Percentiles rank a stretch among this genome's conserved stretches.
Conservation (phyloP, 2,329 filamentous ascomycete genomes). For the Orbilia quercus region DNA sequence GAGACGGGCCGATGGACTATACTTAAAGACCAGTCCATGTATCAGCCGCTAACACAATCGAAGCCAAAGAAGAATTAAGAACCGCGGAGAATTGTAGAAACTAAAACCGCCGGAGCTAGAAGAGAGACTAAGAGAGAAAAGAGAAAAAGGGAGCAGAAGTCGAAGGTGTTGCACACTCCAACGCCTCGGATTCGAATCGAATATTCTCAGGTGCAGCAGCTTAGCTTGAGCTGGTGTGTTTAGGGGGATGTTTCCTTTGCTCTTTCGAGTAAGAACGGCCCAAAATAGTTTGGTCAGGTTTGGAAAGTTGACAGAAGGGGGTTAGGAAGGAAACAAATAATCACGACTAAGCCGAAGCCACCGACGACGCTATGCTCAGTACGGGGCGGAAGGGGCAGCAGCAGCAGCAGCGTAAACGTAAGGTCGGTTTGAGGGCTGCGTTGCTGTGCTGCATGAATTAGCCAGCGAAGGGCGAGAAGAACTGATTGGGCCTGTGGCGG, state of each 20-base stretch:
- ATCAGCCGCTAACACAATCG: no score
- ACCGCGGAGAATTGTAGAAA: no score
- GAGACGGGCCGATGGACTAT: slow-evolving; percentile 55
- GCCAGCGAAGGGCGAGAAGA: no score
- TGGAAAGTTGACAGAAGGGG: slow-evolving; percentile 19
- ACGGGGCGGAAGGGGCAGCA: slow-evolving; percentile 1
- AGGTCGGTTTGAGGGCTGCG: slow-evolving; percentile 36
- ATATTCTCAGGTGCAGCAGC: slow-evolving; percentile 19
- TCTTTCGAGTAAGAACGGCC: slow-evolving; percentile 32
- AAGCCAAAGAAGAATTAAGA: no score
- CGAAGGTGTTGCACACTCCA: slow-evolving; percentile 36
- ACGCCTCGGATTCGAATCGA: slow-evolving; percentile 44
- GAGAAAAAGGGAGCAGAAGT: slow-evolving; percentile 1
- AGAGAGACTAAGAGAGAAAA: neutral
- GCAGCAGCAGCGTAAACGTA: no score
- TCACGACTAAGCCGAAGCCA: slow-evolving; percentile 26
- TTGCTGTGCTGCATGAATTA: slow-evolving; percentile 47
- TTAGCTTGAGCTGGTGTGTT: slow-evolving; percentile 17
- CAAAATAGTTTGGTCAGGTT: slow-evolving; percentile 37
- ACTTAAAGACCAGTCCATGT: slow-evolving; percentile 54
- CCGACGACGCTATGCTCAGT: neutral
- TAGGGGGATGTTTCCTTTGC: slow-evolving; percentile 41
- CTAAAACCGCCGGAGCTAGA: slow-evolving; percentile 1
- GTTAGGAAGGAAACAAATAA: slow-evolving; percentile 27
- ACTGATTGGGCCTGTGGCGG: slow-evolving; percentile 30